Evolutionary conservation across 1,284 basidiomycete species (phyloP), one percentile per base, ranked within the genome.

Genomic region (Grifola frondosa): DNA sequence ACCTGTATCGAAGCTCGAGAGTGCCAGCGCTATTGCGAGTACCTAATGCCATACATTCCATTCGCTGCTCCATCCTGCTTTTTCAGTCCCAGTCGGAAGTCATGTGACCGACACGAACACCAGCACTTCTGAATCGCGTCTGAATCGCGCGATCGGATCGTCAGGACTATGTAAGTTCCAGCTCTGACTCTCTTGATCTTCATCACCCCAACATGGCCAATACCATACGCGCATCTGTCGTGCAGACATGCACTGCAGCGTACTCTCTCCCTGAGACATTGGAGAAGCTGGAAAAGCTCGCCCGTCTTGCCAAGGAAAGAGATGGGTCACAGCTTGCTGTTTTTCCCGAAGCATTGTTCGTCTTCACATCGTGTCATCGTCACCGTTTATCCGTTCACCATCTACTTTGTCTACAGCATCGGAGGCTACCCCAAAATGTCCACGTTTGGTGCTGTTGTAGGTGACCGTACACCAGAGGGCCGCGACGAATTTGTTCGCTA

Each of bases 331-430:
- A 81, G 53, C 59, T 88, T 2, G 80, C 75, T 20, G 80, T 88
- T 12, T 84, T 89, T 55, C 86, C 85, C 3, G 85, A 89, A 60
- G 86, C 82, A 15, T 87, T 84, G 71, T 84, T 63, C 58, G 78
- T 53, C 26, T 16, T 42, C 46, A 2, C 52, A 50, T 13, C 35
- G 39, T 46, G 36, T 50, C 36, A 42, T 54, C 34, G 19, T 36
- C 15, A 22, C 23, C 38, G 20, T 29, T 48, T 4, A 29, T 40
- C 20, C 37, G 39, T 15, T 17, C 20, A n/a, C 30, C 13, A 25
- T 26, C 37, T 20, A 28, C n/a, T 30, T 36, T 20, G 21, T 29
- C n/a, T 41, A n/a, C 31, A 84, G 80, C 60, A 76, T 82, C 34
- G 81, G 81, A 25, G 82, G 82, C 6, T 86, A 86, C 54, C 82